Conservation (phyloP, 2,329 filamentous ascomycete species). For the Didymella pinodella region DNA sequence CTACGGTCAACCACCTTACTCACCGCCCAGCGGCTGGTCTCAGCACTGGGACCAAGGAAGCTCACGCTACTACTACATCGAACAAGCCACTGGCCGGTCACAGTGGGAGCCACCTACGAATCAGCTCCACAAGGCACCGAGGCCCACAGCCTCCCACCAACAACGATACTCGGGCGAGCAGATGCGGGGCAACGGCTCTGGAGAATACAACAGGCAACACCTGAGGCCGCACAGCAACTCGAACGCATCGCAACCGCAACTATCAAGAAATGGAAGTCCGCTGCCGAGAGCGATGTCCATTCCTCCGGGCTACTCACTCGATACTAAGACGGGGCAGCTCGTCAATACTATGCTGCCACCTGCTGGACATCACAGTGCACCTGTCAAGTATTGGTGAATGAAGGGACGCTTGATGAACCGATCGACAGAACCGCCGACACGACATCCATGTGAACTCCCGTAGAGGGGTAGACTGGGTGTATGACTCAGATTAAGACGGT, state of each 20-base stretch:
- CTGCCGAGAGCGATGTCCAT: slow-evolving; percentile 17
- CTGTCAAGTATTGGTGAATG: slow-evolving; percentile 22
- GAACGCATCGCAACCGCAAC: slow-evolving; percentile 11
- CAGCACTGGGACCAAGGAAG: slow-evolving; percentile 67
- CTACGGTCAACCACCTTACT: slow-evolving; percentile 21
- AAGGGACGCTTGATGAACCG: neutral
- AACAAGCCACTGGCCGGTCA: slow-evolving; percentile 65
- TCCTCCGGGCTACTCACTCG: slow-evolving; percentile 19
- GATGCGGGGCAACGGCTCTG: slow-evolving; percentile 1
- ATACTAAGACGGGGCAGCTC: slow-evolving; percentile 20
- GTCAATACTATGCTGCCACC: slow-evolving; percentile 22
- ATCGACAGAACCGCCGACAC: neutral
- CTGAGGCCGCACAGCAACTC: slow-evolving; percentile 17
- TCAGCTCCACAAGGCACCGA: slow-evolving; percentile 9
- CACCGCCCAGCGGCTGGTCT: slow-evolving; percentile 61
- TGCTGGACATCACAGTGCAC: slow-evolving; percentile 20
- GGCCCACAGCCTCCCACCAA: slow-evolving; percentile 11
- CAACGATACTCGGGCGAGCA: slow-evolving; percentile 11
- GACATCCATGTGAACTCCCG: neutral
- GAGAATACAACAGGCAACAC: slow-evolving; percentile 8
- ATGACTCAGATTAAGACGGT: neutral
- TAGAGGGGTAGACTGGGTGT: neutral
- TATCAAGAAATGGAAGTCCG: slow-evolving; percentile 11
- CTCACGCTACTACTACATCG: slow-evolving; percentile 70
- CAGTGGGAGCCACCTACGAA: slow-evolving; percentile 63